These are phyloP conservation scores for Boletus hoseneyae DNA, from an alignment of 1,284 basidiomycete species.

Conservation along the genomic window DNA sequence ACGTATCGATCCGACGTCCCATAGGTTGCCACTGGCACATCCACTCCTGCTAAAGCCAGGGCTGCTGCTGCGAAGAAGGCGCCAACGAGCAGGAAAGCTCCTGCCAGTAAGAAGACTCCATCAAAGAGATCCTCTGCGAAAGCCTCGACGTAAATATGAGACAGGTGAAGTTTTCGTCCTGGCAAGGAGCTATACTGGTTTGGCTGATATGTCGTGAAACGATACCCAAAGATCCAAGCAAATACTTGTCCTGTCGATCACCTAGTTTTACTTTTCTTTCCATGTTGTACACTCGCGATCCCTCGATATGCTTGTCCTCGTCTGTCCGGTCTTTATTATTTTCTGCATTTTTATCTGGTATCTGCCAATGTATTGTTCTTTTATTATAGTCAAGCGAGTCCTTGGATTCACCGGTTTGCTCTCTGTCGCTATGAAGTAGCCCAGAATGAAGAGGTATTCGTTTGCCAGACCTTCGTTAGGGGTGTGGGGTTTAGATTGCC, in stretches of 20 bases:
- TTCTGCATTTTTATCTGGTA: constrained; percentile 29
- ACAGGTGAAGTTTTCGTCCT: constrained; percentile 1
- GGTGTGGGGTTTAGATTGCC: constrained; percentile 9
- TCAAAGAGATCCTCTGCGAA: constrained; percentile 26
- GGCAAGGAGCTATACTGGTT: not conserved
- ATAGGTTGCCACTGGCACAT: constrained; percentile 50
- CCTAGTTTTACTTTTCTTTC: constrained; percentile 8
- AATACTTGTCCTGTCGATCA: not conserved
- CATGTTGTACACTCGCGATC: constrained; percentile 33
- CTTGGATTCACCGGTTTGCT: not conserved
- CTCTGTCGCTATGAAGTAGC: too few species aligned
- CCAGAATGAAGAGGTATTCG: too few species aligned
- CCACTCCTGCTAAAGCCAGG: constrained; percentile 35
- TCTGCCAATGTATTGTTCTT: constrained; percentile 28
- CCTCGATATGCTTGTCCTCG: constrained; percentile 29
- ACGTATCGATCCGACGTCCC: not conserved
- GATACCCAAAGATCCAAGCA: not conserved
- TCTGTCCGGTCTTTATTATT: constrained; percentile 24
- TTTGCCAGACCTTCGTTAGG: too few species aligned
- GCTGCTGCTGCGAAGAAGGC: constrained; percentile 34
- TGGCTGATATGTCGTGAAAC: constrained; percentile 4
- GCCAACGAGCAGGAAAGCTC: constrained; percentile 36
- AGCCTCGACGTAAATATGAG: constrained; percentile 15
- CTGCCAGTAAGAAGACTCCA: constrained; percentile 29
- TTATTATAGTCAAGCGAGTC: constrained; percentile 17